Evolutionary conservation across 2,329 filamentous ascomycete species (phyloP).

Genomic region (Colletotrichum musae): DNA sequence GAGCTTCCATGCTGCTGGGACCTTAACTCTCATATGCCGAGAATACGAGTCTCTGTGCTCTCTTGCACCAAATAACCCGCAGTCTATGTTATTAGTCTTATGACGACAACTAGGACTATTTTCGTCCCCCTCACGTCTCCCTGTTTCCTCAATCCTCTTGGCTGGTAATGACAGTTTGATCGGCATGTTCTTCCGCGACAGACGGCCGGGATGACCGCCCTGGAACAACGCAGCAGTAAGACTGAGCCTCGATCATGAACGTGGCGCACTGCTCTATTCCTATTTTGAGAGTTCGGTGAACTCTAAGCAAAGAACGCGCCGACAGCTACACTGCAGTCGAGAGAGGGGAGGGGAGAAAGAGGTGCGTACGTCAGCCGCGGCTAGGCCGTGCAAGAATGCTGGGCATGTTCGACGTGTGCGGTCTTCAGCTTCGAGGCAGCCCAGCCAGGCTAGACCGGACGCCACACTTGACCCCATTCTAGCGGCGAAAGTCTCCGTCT

Average conservation of each 20-base stretch:
- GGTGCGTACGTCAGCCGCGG: conserved; percentile 22
- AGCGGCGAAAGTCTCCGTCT: conserved; percentile 28
- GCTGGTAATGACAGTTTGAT: conserved; percentile 7
- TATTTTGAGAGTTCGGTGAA: conserved; percentile 7
- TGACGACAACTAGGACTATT: conserved; percentile 10
- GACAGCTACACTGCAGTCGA: background rate
- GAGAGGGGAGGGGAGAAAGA: background rate
- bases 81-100: background rate
- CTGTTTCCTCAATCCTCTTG: background rate
- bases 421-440: conserved; percentile 16
- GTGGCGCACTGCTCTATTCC: conserved; percentile 5
- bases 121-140: background rate
- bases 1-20: conserved; percentile 4
- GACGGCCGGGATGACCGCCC: conserved; percentile 9
- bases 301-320: background rate
- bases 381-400: conserved; percentile 2
- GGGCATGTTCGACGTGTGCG: conserved; percentile 17
- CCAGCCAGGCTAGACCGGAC: conserved; percentile 18
- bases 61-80: background rate
- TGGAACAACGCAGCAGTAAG: conserved; percentile 19
- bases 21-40: background rate
- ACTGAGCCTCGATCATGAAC: conserved; percentile 16
- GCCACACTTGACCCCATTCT: conserved; percentile 12
- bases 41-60: background rate
- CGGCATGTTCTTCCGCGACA: conserved; percentile 7